These are phyloP conservation scores for Tolypocladium ovalisporum DNA, from an alignment of 2,329 filamentous ascomycete genomes.

Conservation along the genomic window DNA sequence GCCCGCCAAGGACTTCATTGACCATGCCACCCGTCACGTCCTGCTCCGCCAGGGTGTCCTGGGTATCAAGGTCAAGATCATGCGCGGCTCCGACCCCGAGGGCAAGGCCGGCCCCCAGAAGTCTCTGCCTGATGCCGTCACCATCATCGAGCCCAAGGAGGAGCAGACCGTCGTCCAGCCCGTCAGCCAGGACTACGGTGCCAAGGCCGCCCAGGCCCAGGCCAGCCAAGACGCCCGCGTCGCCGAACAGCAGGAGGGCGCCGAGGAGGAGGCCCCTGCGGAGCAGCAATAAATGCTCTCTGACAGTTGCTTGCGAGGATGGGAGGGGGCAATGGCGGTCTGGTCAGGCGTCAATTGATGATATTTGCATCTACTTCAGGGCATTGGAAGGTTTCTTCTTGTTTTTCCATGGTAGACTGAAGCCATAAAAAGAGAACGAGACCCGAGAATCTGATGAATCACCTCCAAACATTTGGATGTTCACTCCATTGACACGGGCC, in stretches of 20 bases:
- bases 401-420: constrained; percentile 26
- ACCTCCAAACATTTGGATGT: background rate
- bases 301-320: constrained; percentile 9
- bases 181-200: constrained; percentile 96
- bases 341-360: constrained; percentile 30
- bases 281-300: constrained; percentile 23
- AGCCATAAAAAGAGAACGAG: constrained; percentile 24
- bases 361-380: constrained; percentile 28
- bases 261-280: constrained; percentile 24
- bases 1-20: constrained; percentile 99
- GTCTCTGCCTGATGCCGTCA: constrained; percentile 95
- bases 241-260: constrained; percentile 47
- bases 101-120: constrained; percentile 98
- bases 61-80: constrained; percentile 99
- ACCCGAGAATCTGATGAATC: constrained; percentile 20
- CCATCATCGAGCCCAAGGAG: constrained; percentile 99
- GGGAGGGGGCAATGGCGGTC: constrained; percentile 18
- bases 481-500: background rate
- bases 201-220: constrained; percentile 68
- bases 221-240: constrained; percentile 51
- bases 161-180: constrained; percentile 92
- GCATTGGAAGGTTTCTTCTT: constrained; percentile 26
- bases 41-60: constrained; percentile 99
- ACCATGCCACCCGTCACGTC: constrained; percentile 96
- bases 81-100: constrained; percentile 98